Base-by-base conservation (phyloP, 2,329 filamentous ascomycete species). In the Pseudomassariella vexata region DNA sequence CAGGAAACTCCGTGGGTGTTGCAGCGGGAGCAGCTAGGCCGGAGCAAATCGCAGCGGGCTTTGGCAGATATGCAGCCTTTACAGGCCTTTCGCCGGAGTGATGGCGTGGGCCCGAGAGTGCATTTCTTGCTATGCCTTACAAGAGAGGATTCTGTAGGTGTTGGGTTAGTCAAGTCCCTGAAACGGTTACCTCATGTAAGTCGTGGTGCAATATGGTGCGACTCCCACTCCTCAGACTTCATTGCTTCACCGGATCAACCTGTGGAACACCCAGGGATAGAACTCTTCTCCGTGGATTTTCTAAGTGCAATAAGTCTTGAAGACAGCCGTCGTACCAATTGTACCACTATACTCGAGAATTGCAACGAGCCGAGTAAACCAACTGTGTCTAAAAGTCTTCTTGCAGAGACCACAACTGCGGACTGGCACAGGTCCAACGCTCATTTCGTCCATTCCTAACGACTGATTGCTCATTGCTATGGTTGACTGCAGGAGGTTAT, bases 11-110 rank as follows among this genome's bases (percentile, higher is more conserved):
- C 36, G 16, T 47, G 42, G 10, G 28, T 18, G n/a, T 23, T 23
- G 30, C 50, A 54, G 3, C 50, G 43, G 24, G 44, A 40, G 30
- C 51, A 53, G 11, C 19, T 23, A 5, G 50, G 50, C 10, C 44
- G 36, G 16, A 38, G 34, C 17, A 49, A 23, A 28, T 49, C 47
- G 28, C 51, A 54, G 27, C 47, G 46, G n/a, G 43, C 35, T 37
- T 53, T 54, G 14, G 48, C 47, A n/a, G 17, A 19, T 9, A 45
- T 46, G 33, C 50, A 53, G 17, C 34, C 39, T 14, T 41, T 45
- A 21, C 51, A 54, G 16, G 49, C 45, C 31, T 53, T 53, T 31
- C 51, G 48, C 22, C 47, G 38, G 15, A 31, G 28, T 16, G 40
- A 44, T 8, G 40, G 35, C 12, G 23, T 39, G 5, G 44, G 43